Percentiles rank a stretch among this genome's conserved stretches.
These are phyloP conservation scores for Exophiala calicioides DNA, from an alignment of 2,329 filamentous ascomycete genomes.

Conservation along the genomic window DNA sequence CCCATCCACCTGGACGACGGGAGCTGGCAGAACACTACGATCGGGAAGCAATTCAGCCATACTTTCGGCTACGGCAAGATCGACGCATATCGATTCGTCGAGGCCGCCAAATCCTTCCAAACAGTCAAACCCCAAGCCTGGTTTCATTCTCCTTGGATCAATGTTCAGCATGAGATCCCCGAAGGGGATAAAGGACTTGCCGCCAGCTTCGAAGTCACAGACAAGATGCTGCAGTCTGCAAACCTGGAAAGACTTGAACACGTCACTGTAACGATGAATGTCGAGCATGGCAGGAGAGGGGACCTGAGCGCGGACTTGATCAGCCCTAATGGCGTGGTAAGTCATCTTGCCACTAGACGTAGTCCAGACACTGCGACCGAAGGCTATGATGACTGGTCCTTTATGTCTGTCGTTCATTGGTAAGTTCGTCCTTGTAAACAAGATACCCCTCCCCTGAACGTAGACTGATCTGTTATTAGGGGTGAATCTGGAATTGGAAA, in stretches of 20 bases:
- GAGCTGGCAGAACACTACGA: constrained; percentile 78
- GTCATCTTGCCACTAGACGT: constrained; percentile 77
- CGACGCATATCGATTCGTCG: constrained; percentile 81
- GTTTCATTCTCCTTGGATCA: constrained; percentile 91
- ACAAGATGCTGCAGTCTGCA: constrained; percentile 74
- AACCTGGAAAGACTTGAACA: constrained; percentile 90
- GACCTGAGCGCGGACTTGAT: constrained; percentile 90
- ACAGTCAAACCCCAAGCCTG: constrained; percentile 93
- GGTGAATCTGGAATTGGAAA: constrained; percentile 83
- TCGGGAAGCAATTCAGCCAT: constrained; percentile 87
- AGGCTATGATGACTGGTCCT: constrained; percentile 95
- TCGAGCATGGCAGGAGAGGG: constrained; percentile 81
- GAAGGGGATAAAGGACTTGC: constrained; percentile 79
- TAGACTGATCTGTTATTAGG: constrained; percentile 50
- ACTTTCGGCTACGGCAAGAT: constrained; percentile 95
- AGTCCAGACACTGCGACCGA: constrained; percentile 63
- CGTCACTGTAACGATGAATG: constrained; percentile 96
- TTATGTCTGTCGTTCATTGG: constrained; percentile 98
- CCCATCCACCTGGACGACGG: constrained; percentile 72
- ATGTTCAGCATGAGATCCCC: constrained; percentile 81
- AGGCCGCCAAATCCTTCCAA: constrained; percentile 81
- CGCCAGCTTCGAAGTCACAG: constrained; percentile 78
- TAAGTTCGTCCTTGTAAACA: constrained; percentile 48
- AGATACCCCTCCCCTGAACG: too few species aligned
- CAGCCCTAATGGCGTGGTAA: constrained; percentile 78